Evolutionary conservation across 257 asterid genomes (phyloP), one percentile per base, ranked within the genome.

Genomic region (Anisodus acutangulus): DNA sequence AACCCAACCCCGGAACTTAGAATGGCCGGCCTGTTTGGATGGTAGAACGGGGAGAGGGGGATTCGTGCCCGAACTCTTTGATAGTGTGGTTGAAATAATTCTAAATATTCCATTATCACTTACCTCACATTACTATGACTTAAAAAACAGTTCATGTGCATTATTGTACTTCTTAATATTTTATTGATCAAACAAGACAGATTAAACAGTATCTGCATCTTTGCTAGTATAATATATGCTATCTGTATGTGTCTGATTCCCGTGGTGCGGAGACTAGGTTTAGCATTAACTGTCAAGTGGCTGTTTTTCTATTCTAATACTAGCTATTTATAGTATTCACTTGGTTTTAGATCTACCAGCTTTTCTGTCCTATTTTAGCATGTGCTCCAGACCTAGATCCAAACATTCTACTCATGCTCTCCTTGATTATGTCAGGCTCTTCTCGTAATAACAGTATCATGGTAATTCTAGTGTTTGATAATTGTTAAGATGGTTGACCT

Each of bases 401-500:
- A 68, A 68, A 0, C 53, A 1, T 68, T 67, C n/a, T 67, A 67
- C 11, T 2, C 74, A 35, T 67, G 74, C 2, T 2, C 37, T 39
- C 53, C 26, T 68, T 15, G 53, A 68, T 68, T 39, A 68, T 68
- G 53, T 39, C 78, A 6, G 78, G 5, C 78, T 68, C 26, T 17
- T 37, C 53, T 15, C 0, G 26, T 16, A 39, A 0, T 5, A 12
- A 12, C 78, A 68, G 53, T 3, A 67, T 13, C 8, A 1, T 35
- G 47, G 74, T 67, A 12, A 67, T 35, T 64, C 71, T 64, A 11
- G 71, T 31, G 74, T 37, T 68, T 15, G 78, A 0, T 3, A 1
- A 37, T 15, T 5, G 26, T 68, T 68, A 68, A 68, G 51, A 68
- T 68, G 76, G 53, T 68, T 68, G 37, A 68, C 76, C 17, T 68